A percentile compares a stretch with the other conserved stretches of the same genome.
Conservation (phyloP, 768 basidiomycete species). For the Hebeloma cylindrosporum region DNA sequence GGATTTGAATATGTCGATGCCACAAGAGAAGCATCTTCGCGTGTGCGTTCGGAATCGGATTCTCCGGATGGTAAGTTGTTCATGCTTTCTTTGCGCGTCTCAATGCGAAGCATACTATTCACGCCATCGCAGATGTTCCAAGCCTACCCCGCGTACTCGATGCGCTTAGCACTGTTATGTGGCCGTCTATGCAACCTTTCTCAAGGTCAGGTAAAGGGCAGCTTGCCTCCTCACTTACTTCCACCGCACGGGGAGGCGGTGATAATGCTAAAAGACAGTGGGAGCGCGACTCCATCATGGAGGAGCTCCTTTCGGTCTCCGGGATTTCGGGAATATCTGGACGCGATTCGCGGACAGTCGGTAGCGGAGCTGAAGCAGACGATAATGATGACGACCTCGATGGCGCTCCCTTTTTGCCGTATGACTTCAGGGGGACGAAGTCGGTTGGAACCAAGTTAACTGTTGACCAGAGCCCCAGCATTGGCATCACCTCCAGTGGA, state of each 20-base stretch:
- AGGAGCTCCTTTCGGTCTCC: slow-evolving; percentile 18
- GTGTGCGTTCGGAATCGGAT: slow-evolving; percentile 9
- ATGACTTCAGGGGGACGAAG: slow-evolving; percentile 3
- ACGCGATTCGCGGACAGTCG: not conserved
- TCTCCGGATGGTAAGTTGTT: slow-evolving; percentile 25
- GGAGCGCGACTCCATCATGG: slow-evolving; percentile 19
- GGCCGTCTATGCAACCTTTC: slow-evolving; percentile 69
- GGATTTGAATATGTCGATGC: slow-evolving; percentile 81
- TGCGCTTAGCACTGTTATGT: slow-evolving; percentile 85
- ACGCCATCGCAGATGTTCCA: slow-evolving; percentile 41
- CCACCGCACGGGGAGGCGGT: not conserved
- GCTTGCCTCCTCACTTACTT: not conserved
- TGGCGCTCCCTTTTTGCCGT: slow-evolving; percentile 8
- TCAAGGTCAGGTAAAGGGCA: not conserved
- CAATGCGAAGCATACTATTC: not conserved
- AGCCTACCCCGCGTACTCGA: slow-evolving; percentile 68
- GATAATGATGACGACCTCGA: slow-evolving; percentile 4
- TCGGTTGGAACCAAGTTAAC: not conserved
- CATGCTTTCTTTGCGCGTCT: not conserved
- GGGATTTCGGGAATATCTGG: slow-evolving; percentile 11
- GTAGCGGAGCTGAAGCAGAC: not conserved
- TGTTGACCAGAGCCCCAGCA: not conserved
- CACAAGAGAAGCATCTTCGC: slow-evolving; percentile 23
- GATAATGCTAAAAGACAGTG: slow-evolving; percentile 1
- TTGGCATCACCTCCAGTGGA: slow-evolving; percentile 6